Base-by-base conservation (phyloP, 768 basidiomycete species). In the Xerocomellus intermedius region DNA sequence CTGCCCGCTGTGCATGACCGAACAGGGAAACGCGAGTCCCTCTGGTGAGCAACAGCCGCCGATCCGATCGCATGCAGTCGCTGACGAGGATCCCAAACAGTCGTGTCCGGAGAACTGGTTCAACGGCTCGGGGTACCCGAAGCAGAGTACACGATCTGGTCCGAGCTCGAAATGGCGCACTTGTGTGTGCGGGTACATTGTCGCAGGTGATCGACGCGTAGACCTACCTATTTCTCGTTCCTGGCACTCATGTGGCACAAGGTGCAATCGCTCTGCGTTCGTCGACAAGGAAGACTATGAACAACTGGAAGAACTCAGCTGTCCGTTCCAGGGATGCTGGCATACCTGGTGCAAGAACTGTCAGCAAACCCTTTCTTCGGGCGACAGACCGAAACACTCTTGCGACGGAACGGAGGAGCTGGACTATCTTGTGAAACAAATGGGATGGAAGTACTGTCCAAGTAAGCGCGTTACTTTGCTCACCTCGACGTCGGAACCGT, bases 361-460 rank as follows among this genome's bases (percentile, higher is more conserved):
- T 66, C 76, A 77, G 41, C 79, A 82, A 52, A 41, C 60, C 53
- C 45, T 74, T 32, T 53, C 60, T 33, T 52, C 60, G 1, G 24
- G 65, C 12, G 60, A 61, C 19, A 74, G 69, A 19, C 74, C 71
- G 13, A 68, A 71, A 43, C 82, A 84, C 59, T 79, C 80, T 1
- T 86, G 85, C 63, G 83, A 85, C 50, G 82, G 81, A 5, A 72
- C 77, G 14, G 72, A 75, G 10, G 85, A 85, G 57, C 71, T 86
- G 13, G 73, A 77, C 8, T 68, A 74, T 41, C 64, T 83, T 32
- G 80, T 84, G 75, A 65, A 61, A 35, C 63, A 73, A 47, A 70
- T 75, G 52, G 84, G 84, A 7, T 87, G 85, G 85, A 84, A 80
- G 56, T 74, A 78, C 52, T 87, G 85, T 64, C 80, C 86, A 54